These are phyloP conservation scores for Beta macrorhiza DNA, from an alignment of 179 eudicot genomes.

Conservation along the genomic window DNA sequence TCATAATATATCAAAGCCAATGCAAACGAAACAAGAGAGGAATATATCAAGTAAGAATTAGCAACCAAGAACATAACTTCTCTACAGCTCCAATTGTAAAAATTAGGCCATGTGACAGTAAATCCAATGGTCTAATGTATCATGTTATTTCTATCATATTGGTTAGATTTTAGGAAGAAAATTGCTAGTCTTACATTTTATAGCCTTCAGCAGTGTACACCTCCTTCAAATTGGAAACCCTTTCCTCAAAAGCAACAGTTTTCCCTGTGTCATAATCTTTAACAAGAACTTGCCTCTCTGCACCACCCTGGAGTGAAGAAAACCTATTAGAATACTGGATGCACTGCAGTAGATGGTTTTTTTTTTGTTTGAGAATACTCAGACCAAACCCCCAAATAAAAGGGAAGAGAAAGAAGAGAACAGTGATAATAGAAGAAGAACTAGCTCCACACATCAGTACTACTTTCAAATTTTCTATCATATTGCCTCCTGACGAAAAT, in stretches of 20 bases:
- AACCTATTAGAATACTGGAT: slow-evolving; percentile 15
- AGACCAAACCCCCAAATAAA: slow-evolving; percentile 1
- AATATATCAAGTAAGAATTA: background rate
- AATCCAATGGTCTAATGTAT: background rate
- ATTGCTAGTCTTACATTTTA: slow-evolving; percentile 59
- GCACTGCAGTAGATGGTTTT: background rate
- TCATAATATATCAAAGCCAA: slow-evolving; percentile 2
- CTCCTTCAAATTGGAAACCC: slow-evolving; percentile 75
- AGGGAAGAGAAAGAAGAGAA: background rate
- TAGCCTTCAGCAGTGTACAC: slow-evolving; percentile 83
- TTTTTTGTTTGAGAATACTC: background rate
- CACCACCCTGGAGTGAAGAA: slow-evolving; percentile 48
- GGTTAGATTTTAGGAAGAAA: background rate
- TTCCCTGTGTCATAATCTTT: slow-evolving; percentile 74
- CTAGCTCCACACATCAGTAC: background rate
- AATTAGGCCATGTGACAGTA: background rate
- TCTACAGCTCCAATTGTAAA: too few species aligned
- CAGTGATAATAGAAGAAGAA: background rate
- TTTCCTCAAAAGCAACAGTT: slow-evolving; percentile 68
- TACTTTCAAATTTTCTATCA: background rate
- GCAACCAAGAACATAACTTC: too few species aligned
- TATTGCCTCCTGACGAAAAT: background rate
- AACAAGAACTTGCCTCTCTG: slow-evolving; percentile 95
- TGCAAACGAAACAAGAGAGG: background rate
- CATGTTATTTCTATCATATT: background rate